Evolutionary conservation across 225 moss, liverwort and hornwort species (phyloP).

Genomic region (Lunularia cruciata): DNA sequence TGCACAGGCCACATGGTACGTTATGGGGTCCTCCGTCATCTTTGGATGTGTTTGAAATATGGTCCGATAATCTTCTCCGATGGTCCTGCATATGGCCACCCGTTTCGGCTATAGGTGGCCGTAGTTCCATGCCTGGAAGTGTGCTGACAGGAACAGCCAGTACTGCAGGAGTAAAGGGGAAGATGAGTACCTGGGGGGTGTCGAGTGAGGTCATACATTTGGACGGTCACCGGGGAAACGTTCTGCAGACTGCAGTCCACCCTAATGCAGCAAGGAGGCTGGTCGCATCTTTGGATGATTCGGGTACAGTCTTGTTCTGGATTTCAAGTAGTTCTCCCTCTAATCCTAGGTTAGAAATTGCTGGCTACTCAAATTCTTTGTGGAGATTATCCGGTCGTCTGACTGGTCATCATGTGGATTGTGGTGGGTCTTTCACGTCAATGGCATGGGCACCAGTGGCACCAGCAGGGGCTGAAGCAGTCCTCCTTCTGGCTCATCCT

Average conservation of each 20-base stretch:
- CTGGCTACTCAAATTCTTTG: constrained; percentile 64
- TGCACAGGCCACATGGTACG: constrained; percentile 79
- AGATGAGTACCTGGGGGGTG: constrained; percentile 76
- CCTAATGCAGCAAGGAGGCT: constrained; percentile 61
- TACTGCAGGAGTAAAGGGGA: constrained; percentile 48
- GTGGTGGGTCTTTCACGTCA: constrained; percentile 35
- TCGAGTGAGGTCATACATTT: constrained; percentile 69
- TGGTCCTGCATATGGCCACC: constrained; percentile 98
- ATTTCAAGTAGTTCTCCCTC: constrained; percentile 64
- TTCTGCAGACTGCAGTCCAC: constrained; percentile 76
- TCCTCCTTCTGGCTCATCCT: constrained; percentile 60
- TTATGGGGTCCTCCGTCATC: constrained; percentile 81
- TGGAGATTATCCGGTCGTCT: constrained; percentile 80
- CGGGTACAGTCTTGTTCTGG: constrained; percentile 78
- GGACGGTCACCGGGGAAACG: constrained; percentile 71
- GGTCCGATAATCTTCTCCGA: constrained; percentile 74
- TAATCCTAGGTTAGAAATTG: constrained; percentile 72
- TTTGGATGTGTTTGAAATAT: constrained; percentile 85
- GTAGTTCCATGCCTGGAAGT: constrained; percentile 50
- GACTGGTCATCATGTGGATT: constrained; percentile 37
- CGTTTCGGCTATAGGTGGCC: constrained; percentile 79
- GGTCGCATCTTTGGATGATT: constrained; percentile 82
- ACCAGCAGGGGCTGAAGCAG: constrained; percentile 54
- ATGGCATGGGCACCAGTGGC: constrained; percentile 87
- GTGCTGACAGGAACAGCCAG: constrained; percentile 31